Conservation (phyloP, 73 alveolate genomes). For the Blepharisma stoltei region DNA sequence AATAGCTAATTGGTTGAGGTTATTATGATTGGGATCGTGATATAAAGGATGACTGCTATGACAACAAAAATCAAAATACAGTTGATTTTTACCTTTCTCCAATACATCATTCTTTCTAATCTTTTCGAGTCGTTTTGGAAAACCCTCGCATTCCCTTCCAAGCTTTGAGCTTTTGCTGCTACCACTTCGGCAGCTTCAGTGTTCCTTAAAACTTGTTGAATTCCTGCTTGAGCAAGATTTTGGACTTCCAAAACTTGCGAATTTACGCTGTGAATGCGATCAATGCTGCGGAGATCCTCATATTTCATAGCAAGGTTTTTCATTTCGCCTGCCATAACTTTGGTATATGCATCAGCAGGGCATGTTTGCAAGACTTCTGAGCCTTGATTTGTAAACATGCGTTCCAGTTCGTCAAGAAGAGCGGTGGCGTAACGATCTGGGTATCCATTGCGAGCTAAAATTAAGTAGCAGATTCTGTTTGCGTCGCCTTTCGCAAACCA, state of each 20-base stretch:
- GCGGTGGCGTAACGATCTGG: slow-evolving; percentile 8
- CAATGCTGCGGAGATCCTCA: not conserved
- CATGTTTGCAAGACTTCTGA: not conserved
- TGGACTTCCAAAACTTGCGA: slow-evolving; percentile 1
- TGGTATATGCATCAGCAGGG: not conserved
- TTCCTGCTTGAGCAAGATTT: slow-evolving; percentile 5
- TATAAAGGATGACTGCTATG: not conserved
- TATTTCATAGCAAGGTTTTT: not conserved
- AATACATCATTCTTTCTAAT: slow-evolving; percentile 3
- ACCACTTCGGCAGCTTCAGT: not conserved
- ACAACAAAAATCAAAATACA: not conserved
- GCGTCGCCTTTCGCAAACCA: not conserved
- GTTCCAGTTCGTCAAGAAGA: not conserved
- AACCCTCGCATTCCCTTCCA: not conserved
- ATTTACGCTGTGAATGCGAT: not conserved
- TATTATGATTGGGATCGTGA: not conserved
- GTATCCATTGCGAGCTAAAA: not conserved
- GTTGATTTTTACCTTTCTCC: not conserved
- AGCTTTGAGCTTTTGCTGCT: not conserved
- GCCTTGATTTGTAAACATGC: not conserved
- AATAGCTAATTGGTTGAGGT: not conserved
- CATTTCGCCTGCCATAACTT: not conserved
- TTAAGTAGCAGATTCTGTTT: not conserved
- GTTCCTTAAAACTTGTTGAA: not conserved
- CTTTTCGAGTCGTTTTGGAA: not conserved